Percentiles rank a stretch among this genome's conserved stretches.
Evolutionary conservation across 164 flowering plant genomes (phyloP).

Genomic region (Aristolochia contorta): DNA sequence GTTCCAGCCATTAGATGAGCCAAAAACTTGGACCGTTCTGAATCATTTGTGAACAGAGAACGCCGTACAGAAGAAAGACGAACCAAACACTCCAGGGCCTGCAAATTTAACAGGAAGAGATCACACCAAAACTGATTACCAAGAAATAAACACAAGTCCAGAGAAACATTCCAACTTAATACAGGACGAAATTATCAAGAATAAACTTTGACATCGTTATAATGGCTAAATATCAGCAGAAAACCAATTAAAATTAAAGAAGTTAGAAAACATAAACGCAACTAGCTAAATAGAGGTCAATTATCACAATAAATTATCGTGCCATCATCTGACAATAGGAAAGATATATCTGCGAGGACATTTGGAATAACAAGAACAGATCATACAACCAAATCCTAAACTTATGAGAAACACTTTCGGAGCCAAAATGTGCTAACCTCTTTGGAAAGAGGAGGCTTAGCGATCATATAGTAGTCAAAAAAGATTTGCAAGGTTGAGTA

Average conservation of each 20-base stretch:
- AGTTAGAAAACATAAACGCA: no score
- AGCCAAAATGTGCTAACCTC: slow-evolving; percentile 46
- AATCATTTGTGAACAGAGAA: slow-evolving; percentile 79
- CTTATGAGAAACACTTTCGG: not conserved
- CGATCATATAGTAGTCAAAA: slow-evolving; percentile 85
- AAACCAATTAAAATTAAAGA: no score
- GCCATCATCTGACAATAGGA: no score
- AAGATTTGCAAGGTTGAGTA: slow-evolving; percentile 81
- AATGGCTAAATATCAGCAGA: no score
- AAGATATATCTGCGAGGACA: not conserved
- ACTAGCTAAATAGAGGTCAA: no score
- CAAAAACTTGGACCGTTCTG: slow-evolving; percentile 77
- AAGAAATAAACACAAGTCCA: not conserved
- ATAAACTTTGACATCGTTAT: not conserved
- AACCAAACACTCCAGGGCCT: slow-evolving; percentile 97
- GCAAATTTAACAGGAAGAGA: slow-evolving; percentile 7
- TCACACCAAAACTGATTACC: not conserved
- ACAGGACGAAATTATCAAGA: not conserved
- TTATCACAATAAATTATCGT: no score
- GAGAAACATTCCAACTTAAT: not conserved
- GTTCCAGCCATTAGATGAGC: slow-evolving; percentile 96
- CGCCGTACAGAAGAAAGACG: slow-evolving; percentile 94
- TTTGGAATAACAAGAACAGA: not conserved
- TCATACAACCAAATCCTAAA: not conserved
- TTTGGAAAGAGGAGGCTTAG: slow-evolving; percentile 77